Evolutionary conservation across 192 early-diverging fungal genomes (phyloP).

Genomic region (Cetraspora pellucida): DNA sequence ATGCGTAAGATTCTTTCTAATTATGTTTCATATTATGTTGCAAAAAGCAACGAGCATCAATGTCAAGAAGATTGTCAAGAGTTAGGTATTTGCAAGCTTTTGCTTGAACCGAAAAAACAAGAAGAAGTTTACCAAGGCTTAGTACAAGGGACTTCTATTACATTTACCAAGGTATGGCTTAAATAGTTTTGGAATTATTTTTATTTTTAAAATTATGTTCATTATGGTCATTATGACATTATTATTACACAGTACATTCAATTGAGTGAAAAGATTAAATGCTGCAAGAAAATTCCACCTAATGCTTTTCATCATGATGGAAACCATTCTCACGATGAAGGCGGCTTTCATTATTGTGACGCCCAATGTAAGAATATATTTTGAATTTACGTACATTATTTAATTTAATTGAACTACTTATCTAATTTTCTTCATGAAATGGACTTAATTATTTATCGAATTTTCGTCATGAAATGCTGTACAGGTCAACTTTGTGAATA

Average conservation of each 20-base stretch:
- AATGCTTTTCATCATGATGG: constrained; percentile 20
- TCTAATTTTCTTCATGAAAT: no score
- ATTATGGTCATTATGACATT: neutral
- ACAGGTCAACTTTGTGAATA: constrained; percentile 20
- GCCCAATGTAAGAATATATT: neutral
- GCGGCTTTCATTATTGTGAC: constrained; percentile 21
- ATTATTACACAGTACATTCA: constrained; percentile 22
- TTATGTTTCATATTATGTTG: neutral
- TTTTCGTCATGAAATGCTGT: no score
- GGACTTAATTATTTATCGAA: no score
- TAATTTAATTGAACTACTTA: no score
- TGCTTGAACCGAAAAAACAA: constrained; percentile 10
- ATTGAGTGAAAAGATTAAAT: constrained; percentile 15
- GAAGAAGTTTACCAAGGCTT: constrained; percentile 3
- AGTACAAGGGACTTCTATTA: constrained; percentile 12
- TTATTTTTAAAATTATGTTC: neutral
- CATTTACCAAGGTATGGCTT: constrained; percentile 27
- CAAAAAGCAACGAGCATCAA: constrained; percentile 27
- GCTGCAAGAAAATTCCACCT: constrained; percentile 32
- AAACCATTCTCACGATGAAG: constrained; percentile 10
- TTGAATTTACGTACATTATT: no score
- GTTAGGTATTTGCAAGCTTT: constrained; percentile 26
- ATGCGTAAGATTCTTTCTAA: neutral
- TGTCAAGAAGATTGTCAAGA: constrained; percentile 23
- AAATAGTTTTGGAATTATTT: neutral